Conservation (phyloP, 768 basidiomycete species). For the Suillus subluteus region DNA sequence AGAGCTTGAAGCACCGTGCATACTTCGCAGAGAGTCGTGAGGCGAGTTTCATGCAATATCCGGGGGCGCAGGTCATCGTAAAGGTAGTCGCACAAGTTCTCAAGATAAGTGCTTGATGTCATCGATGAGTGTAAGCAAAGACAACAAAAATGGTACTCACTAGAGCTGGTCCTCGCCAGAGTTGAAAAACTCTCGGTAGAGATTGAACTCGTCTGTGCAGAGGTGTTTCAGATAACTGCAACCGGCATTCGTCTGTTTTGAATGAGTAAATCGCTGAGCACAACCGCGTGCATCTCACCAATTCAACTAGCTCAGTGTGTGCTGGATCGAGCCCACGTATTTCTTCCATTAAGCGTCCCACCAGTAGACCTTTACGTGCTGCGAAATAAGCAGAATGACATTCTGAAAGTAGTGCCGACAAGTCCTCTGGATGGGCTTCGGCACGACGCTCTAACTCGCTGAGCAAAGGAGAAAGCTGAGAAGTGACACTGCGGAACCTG, state of each 20-base stretch:
- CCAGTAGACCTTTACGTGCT: conserved; percentile 71
- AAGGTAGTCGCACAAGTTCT: conserved; percentile 89
- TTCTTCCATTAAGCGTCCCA: conserved; percentile 76
- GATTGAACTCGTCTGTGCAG: conserved; percentile 85
- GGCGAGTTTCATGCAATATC: conserved; percentile 89
- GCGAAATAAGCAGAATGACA: conserved; percentile 87
- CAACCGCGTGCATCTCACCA: conserved; percentile 49
- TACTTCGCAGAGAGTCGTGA: conserved; percentile 89
- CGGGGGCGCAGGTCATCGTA: conserved; percentile 96
- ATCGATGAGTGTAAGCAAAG: conserved; percentile 11
- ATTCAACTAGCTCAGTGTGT: conserved; percentile 82
- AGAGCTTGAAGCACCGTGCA: conserved; percentile 96
- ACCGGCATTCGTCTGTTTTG: conserved; percentile 78
- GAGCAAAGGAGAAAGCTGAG: conserved; percentile 75
- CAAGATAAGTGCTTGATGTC: conserved; percentile 76
- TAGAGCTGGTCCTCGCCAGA: conserved; percentile 79
- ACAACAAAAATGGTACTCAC: conserved; percentile 43
- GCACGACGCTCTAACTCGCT: conserved; percentile 86
- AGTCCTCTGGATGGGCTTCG: conserved; percentile 77
- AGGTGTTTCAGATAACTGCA: conserved; percentile 92
- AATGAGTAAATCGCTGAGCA: conserved; percentile 6
- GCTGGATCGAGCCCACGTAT: conserved; percentile 81
- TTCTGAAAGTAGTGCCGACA: conserved; percentile 78
- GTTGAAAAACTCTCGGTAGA: conserved; percentile 86
- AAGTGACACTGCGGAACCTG: conserved; percentile 76